These are phyloP conservation scores for Trichoderma orchidacearum DNA, from an alignment of 495 filamentous ascomycete species.

Conservation along the genomic window DNA sequence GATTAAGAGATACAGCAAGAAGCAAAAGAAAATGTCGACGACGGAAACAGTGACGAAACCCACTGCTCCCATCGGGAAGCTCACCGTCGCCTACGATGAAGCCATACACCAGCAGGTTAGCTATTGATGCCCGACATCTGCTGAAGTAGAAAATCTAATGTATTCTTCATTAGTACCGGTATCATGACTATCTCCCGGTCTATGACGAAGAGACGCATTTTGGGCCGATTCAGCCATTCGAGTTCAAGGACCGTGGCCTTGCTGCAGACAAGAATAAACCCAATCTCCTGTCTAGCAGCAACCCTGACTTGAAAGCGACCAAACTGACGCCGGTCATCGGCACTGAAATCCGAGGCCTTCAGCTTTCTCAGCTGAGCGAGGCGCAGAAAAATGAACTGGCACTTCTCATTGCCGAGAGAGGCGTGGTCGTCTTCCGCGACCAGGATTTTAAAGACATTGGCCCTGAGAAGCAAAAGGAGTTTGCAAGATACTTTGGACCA, in stretches of 20 bases:
- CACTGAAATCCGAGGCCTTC: slow-evolving; percentile 57
- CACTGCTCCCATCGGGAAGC: slow-evolving; percentile 3
- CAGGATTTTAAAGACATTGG: slow-evolving; percentile 53
- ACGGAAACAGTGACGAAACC: background rate
- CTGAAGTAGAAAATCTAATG: background rate
- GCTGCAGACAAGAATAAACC: slow-evolving; percentile 42
- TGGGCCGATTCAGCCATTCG: slow-evolving; percentile 42
- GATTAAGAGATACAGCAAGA: too few relatives aligned
- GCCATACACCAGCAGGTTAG: slow-evolving; percentile 13
- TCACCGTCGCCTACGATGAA: slow-evolving; percentile 13
- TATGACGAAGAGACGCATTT: slow-evolving; percentile 49
- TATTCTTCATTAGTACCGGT: slow-evolving; percentile 30
- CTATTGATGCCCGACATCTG: background rate
- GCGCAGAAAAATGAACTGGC: slow-evolving; percentile 65
- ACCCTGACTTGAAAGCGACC: slow-evolving; percentile 27
- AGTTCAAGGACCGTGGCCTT: slow-evolving; percentile 45
- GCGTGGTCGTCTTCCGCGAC: slow-evolving; percentile 60
- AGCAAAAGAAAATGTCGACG: background rate
- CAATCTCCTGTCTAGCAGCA: slow-evolving; percentile 34
- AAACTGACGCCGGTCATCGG: slow-evolving; percentile 58
- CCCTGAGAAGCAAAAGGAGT: slow-evolving; percentile 45
- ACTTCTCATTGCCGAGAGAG: slow-evolving; percentile 52
- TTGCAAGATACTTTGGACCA: slow-evolving; percentile 53
- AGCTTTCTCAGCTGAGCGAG: slow-evolving; percentile 52
- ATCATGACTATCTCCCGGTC: slow-evolving; percentile 47